Evolutionary conservation across 169 alveolate species (phyloP), one percentile per base, ranked within the genome.

Genomic region (Blepharisma undulans): DNA sequence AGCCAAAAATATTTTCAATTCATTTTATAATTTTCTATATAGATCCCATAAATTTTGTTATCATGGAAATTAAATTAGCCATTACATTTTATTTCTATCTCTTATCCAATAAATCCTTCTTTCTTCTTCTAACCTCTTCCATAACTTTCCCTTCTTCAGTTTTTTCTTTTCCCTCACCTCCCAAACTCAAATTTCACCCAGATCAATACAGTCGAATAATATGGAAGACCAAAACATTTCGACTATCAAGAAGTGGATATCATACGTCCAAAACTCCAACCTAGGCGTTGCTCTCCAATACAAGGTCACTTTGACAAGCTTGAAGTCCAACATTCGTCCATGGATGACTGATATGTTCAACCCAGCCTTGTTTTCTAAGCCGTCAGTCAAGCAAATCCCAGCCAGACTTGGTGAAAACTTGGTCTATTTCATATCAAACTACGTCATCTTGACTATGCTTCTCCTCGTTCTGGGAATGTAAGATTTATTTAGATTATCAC

Each of bases 351-450:
- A 82, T 19, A 32, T 82, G 25, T 21, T 30, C 29, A 82, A 33
- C 48, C 77, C 48, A 32, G 29, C 89, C 30, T 32, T 21, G 78
- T 82, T 82, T 59, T 82, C 89, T 10, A 82, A 82, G 76, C 89
- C 89, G 0, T 19, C 33, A 27, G 27, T 25, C 33, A 22, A 34
- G 34, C 76, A 82, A 4, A 22, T 60, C 34, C 60, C 48, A 21
- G 60, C 33, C 36, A 72, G 89, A 48, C 34, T 29, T 36, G 29
- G 60, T 21, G 78, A 82, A 27, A 82, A 82, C 89, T 60, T 82
- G 74, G 29, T 32, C 29, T 59, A 82, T 30, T 82, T 82, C 60
- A 27, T 82, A 22, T 33, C 89, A 2, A 82, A 82, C 48, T 82
- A 82, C 76, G 33, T 82, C 33, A 48, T 60, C 78, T 19, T 82